Base-by-base conservation (phyloP, 2,329 filamentous ascomycete genomes). In the Sarocladiaceae sp. region DNA sequence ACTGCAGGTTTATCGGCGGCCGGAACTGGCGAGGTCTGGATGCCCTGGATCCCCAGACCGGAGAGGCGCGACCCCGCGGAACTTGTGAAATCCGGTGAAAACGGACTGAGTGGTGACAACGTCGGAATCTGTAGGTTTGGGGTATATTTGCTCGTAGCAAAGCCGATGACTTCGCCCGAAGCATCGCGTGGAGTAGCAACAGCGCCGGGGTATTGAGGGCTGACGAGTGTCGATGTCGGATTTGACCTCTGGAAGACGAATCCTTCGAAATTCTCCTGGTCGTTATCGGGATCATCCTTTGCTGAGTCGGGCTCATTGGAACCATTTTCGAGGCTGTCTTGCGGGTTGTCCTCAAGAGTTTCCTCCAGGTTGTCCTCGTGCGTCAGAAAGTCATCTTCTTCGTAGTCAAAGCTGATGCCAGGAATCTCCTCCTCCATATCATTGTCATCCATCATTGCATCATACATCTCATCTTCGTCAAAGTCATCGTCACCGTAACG, bases 351-450 rank as follows among this genome's bases (percentile, higher is more conserved):
- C 25, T 63, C 63, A 20, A 60, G 18, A 8, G 31, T 37, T n/a
- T n/a, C n/a, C n/a, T 11, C 63, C 62, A 18, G 66, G 12, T 67
- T 60, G 13, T 66, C 65, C 25, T 63, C 63, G 20, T 60, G 18
- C 8, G 31, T 37, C 5, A 50, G 55, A 42, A 52, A 64, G 22
- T 71, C 67, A 12, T 71, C 68, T n/a, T 70, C 70, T 18, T 76
- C 70, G 10, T 73, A 68, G 54, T 79, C 75, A 3, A 69, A 72
- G 61, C 82, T 71, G n/a, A 76, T 67, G 3, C 78, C 79, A 0
- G 84, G 84, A 25, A 87, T 87, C n/a, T 73, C 73, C 63, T 88
- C 86, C 57, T 88, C 85, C 2, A 83, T 69, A 0, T 78, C 83
- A 57, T 81, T 84, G 49, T 85, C 82, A 25, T 84, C 80, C 71